These are phyloP conservation scores for Maudiozyma serrabonitensis DNA, from an alignment of 805 yeast species.

Conservation along the genomic window DNA sequence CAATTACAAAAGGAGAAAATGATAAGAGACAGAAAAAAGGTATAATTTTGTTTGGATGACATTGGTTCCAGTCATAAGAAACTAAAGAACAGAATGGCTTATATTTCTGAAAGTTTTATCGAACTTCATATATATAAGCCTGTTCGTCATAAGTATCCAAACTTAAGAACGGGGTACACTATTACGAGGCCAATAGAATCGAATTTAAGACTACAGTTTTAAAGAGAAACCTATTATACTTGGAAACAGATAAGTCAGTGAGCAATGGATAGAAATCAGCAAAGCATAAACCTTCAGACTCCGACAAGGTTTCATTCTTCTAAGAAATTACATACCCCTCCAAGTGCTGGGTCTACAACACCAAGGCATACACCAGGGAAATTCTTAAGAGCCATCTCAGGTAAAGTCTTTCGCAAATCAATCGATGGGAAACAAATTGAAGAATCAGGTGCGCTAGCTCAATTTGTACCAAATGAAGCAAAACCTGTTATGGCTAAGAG, in stretches of 20 bases:
- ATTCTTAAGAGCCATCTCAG: slow-evolving; percentile 20
- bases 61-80: too few species aligned
- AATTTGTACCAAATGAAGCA: slow-evolving; percentile 6
- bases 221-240: background rate
- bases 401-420: slow-evolving; percentile 18
- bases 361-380: slow-evolving; percentile 12
- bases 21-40: too few species aligned
- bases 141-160: too few species aligned
- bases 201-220: too few species aligned
- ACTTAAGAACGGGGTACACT: too few species aligned
- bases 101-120: too few species aligned
- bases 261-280: background rate
- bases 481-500: slow-evolving; percentile 9
- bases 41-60: too few species aligned
- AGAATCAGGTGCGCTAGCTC: slow-evolving; percentile 2
- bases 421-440: slow-evolving; percentile 8
- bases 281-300: slow-evolving; percentile 6
- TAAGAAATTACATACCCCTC: slow-evolving; percentile 28
- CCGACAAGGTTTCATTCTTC: slow-evolving; percentile 9
- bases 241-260: background rate
- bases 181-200: too few species aligned
- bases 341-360: slow-evolving; percentile 19
- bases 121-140: too few species aligned
- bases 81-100: too few species aligned
- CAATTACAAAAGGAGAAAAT: too few species aligned